phyloP scores from a whole-genome alignment of 768 basidiomycete genomes.

The Russula olivacea region DNA sequence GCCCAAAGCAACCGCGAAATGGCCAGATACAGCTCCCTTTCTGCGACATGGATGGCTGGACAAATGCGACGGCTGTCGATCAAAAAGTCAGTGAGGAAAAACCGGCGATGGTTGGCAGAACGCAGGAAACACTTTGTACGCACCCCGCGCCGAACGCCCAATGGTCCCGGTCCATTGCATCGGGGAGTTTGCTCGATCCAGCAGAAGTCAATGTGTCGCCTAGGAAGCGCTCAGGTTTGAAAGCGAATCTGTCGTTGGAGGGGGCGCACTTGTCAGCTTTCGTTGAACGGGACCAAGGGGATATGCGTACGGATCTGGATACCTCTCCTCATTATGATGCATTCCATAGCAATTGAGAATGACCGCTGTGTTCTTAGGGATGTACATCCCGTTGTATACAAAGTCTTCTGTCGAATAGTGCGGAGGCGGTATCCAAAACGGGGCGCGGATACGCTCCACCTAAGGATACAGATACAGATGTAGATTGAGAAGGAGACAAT shows the following conservation, averaged over 20 bases:
- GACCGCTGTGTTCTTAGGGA: conserved; percentile 31
- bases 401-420: conserved; percentile 32
- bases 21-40: conserved; percentile 41
- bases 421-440: conserved; percentile 32
- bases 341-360: conserved; percentile 30
- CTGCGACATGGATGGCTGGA: conserved; percentile 41
- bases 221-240: conserved; percentile 43
- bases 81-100: not conserved
- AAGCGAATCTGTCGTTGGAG: conserved; percentile 24
- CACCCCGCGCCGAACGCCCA: conserved; percentile 49
- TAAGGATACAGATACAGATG: conserved; percentile 4
- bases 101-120: not conserved
- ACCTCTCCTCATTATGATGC: conserved; percentile 32
- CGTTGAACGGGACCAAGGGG: not conserved
- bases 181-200: conserved; percentile 37
- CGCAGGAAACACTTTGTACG: conserved; percentile 13
- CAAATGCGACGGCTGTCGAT: conserved; percentile 35
- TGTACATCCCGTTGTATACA: conserved; percentile 30
- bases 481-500: not conserved
- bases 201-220: conserved; percentile 36
- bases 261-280: not conserved
- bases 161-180: conserved; percentile 39
- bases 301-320: conserved; percentile 35
- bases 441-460: conserved; percentile 27
- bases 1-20: conserved; percentile 46